Conservation (phyloP, 2,329 filamentous ascomycete species). For the Cladophialophora psammophila region DNA sequence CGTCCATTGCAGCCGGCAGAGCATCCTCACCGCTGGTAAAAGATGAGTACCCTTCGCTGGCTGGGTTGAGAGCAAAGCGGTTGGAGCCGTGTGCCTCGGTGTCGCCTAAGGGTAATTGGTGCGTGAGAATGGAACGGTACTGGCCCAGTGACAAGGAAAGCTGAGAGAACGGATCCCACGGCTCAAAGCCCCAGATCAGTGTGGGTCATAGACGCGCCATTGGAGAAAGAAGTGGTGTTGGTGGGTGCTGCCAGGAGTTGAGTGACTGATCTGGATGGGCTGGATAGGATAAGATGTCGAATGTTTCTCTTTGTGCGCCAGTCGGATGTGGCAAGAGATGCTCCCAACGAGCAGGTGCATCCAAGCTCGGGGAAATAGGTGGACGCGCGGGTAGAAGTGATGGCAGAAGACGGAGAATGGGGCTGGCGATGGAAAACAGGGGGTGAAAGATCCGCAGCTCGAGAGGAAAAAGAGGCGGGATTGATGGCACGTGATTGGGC, state of each 20-base stretch:
- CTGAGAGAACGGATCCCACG: neutral
- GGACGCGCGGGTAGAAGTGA: neutral
- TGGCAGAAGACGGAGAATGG: neutral
- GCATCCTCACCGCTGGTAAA: constrained; percentile 1
- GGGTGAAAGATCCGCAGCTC: neutral
- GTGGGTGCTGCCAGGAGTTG: neutral
- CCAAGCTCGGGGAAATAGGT: neutral
- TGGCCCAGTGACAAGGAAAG: neutral
- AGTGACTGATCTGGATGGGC: neutral
- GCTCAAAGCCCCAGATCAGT: neutral
- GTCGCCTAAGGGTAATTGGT: neutral
- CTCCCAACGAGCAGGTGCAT: neutral
- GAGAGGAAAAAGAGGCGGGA: constrained; percentile 4
- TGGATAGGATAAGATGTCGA: neutral
- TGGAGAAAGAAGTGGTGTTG: neutral
- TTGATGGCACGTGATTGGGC: constrained; percentile 6
- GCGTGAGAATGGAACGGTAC: neutral
- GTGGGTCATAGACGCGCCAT: constrained; percentile 1
- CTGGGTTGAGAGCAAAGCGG: neutral
- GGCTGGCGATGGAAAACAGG: neutral
- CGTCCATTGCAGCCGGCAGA: constrained; percentile 7
- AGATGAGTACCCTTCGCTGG: neutral
- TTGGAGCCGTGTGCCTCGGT: neutral
- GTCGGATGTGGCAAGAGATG: neutral
- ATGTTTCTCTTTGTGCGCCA: neutral